These are phyloP conservation scores for Boechera divaricarpa DNA, from an alignment of 345 rosid species.

Conservation along the genomic window DNA sequence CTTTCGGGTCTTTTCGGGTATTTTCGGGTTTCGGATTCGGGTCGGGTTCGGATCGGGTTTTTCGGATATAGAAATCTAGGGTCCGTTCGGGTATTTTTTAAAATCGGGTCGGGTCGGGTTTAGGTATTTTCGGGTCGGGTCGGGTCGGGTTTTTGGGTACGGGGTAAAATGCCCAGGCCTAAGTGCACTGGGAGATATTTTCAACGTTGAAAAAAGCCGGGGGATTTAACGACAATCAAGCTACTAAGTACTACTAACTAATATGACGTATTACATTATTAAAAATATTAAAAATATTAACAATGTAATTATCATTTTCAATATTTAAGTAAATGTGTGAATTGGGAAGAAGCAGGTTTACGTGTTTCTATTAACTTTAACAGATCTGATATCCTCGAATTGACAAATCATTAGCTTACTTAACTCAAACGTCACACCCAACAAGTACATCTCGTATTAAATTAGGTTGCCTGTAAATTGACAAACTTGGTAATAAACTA, in stretches of 20 bases:
- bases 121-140: no score
- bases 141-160: no score
- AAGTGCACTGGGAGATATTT: not conserved
- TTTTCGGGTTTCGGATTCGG: no score
- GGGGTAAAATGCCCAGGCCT: no score
- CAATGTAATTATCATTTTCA: not conserved
- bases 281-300: not conserved
- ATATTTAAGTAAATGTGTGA: not conserved
- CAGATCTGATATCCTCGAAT: slow-evolving; percentile 9
- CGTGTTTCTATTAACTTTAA: slow-evolving; percentile 12
- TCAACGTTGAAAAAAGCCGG: slow-evolving; percentile 14
- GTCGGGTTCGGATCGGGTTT: no score
- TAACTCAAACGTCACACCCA: slow-evolving; percentile 13
- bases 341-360: slow-evolving; percentile 17
- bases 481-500: slow-evolving; percentile 22
- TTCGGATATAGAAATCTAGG: no score
- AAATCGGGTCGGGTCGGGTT: no score
- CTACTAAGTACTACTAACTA: not conserved
- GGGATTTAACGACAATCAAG: not conserved
- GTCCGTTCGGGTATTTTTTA: no score
- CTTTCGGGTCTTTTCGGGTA: no score
- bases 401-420: slow-evolving; percentile 7
- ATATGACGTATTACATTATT: not conserved
- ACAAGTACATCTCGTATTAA: slow-evolving; percentile 6
- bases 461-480: slow-evolving; percentile 45